Evolutionary conservation across 2,329 filamentous ascomycete genomes (phyloP), one percentile per base, ranked within the genome.

Genomic region (Thelonectria rubi): DNA sequence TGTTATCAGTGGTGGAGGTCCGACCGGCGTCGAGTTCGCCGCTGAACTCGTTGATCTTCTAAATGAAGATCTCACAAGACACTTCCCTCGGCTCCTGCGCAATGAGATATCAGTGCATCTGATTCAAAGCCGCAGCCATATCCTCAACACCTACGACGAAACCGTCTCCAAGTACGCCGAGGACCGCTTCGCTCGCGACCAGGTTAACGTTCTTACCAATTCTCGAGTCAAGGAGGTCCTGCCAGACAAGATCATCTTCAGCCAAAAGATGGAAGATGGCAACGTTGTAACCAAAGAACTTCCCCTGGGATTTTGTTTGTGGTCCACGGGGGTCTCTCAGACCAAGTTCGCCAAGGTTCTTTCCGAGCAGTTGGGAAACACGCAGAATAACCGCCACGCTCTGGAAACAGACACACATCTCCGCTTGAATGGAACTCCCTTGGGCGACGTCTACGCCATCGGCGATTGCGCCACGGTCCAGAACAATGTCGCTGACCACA

Each of bases 61-160:
- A 15, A 99, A 99, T 73, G 96, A 99, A 76, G 95, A 99, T 74
- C 79, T 99, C 45, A 89, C 89, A 45, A 83, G 85, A 54, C 88
- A 91, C 70, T 99, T 97, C 77, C 95, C 95, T 2, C 89, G 89
- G 65, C 87, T 99, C 30, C 79, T 99, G n/a, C 88, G 95, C 64
- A 98, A 98, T 74, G 93, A 99, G 76, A 97, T 99, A 50, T 98
- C 95, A 0, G 94, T 99, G 1, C 96, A 99, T 74, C 84, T 99
- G 48, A 97, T 99, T 64, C 95, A 99, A 75, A 97, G 93, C 72
- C 88, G 95, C 61, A 89, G 91, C 42, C 95, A 99, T 71, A 99
- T 99, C 65, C 83, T 99, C 30, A 99, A 99, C 80, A 99, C 95
- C 0, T 99, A 99, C 74, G 95, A 99, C 67, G 95, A 99, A 79